Percentiles rank a stretch among this genome's conserved stretches.
Conservation (phyloP, 163 green algal species). For the Dunaliella salina region DNA sequence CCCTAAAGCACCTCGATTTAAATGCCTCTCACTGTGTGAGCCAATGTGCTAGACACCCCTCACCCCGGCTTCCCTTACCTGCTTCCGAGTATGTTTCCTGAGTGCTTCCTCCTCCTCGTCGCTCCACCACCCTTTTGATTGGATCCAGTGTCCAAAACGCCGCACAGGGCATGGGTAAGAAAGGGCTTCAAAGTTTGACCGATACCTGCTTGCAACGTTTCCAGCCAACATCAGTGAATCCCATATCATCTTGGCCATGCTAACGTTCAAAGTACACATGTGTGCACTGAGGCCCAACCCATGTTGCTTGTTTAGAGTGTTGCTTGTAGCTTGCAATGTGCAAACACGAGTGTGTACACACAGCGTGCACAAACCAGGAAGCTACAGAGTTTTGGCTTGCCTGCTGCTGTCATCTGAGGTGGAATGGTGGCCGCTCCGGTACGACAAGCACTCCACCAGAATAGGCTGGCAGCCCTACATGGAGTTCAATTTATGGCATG, state of each 20-base stretch:
- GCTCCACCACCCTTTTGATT: constrained; percentile 67
- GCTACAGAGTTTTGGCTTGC: constrained; percentile 5
- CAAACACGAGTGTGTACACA: too few relatives aligned
- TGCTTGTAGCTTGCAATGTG: too few relatives aligned
- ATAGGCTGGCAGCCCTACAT: constrained; percentile 31
- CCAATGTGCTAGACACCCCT: too few relatives aligned
- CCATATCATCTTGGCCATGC: not conserved
- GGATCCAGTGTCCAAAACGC: constrained; percentile 27
- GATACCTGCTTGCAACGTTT: constrained; percentile 31
- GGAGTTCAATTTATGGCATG: too few relatives aligned
- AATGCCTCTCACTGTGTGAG: too few relatives aligned
- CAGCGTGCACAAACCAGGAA: too few relatives aligned
- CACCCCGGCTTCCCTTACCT: constrained; percentile 37
- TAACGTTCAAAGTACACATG: too few relatives aligned
- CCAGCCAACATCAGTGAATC: not conserved
- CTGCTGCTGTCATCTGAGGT: constrained; percentile 84
- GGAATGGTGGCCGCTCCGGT: constrained; percentile 87
- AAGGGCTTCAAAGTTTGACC: constrained; percentile 52
- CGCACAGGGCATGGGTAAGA: constrained; percentile 10
- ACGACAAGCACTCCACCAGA: constrained; percentile 74
- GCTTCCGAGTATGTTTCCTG: constrained; percentile 36
- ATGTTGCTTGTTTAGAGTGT: too few relatives aligned
- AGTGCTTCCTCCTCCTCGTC: constrained; percentile 49
- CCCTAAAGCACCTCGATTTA: too few relatives aligned
- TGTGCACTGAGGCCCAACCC: too few relatives aligned